Conservation (phyloP, 164 flowering plant species). For the Chimonanthus praecox region DNA sequence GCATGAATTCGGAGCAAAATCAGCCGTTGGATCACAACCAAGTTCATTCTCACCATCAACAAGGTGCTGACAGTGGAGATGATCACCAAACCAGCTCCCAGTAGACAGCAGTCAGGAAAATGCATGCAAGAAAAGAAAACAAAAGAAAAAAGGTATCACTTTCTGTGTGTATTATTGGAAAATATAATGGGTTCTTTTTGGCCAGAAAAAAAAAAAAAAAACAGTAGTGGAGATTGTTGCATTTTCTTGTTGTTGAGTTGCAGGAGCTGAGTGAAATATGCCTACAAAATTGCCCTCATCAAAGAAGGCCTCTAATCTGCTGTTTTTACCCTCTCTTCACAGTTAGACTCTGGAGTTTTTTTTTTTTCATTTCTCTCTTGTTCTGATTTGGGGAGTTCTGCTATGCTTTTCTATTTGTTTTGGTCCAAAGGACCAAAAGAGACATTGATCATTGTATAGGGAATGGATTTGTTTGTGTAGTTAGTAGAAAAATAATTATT, state of each 20-base stretch:
- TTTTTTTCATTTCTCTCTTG: background rate
- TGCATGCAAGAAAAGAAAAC: background rate
- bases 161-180: background rate
- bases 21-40: slow-evolving; percentile 28
- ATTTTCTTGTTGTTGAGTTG: slow-evolving; percentile 7
- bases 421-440: slow-evolving; percentile 17
- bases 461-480: slow-evolving; percentile 11
- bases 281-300: background rate
- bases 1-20: slow-evolving; percentile 40
- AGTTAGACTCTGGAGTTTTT: background rate
- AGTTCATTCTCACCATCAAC: slow-evolving; percentile 35
- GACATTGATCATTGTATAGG: slow-evolving; percentile 16
- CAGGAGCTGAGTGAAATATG: background rate
- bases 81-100: slow-evolving; percentile 54
- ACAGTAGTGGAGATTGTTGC: slow-evolving; percentile 4
- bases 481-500: slow-evolving; percentile 19
- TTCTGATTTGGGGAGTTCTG: background rate
- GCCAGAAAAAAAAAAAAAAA: background rate
- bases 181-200: background rate
- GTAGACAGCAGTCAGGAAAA: slow-evolving; percentile 8
- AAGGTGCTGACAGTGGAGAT: slow-evolving; percentile 47
- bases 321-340: background rate
- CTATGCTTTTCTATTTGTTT: slow-evolving; percentile 6
- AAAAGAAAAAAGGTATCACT: background rate
- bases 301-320: background rate